Base-by-base conservation (phyloP, 1,284 basidiomycete species). In the Rhodotorula sp. region DNA sequence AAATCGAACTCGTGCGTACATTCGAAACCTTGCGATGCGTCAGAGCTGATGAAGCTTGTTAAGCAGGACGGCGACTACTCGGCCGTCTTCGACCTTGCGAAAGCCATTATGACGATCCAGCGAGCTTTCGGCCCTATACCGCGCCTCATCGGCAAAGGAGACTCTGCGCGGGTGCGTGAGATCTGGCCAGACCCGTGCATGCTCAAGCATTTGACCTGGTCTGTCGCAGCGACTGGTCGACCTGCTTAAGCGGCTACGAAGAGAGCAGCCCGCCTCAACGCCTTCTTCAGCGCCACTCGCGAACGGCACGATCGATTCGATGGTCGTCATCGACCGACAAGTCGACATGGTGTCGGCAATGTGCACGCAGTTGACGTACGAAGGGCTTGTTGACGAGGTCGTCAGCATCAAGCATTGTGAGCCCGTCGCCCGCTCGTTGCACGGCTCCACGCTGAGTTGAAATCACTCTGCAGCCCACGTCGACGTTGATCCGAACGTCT, bases 331-430 rank as follows among this genome's bases (percentile, higher is more conserved):
- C 66, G 96, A 99, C 79, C 87, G 96, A 61, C 86, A 88, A 54
- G 88, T 91, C n/a, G 96, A 99, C 79, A 90, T 97, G 88, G 88
- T 96, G 63, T 97, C 95, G 0, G 94, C 95, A 1, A 84, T 99
- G 64, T 87, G 95, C 57, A 99, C 95, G 1, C 95, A 99, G 78
- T 83, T 99, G 64, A 99, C 96, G 0, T 99, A 98, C 77, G 90
- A 97, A 79, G 96, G 96, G 24, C 87, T 99, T 54, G 85, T 98
- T n/a, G 95, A 99, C 77, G 96, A 99, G 79, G 83, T 93, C 53
- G 83, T 97, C 56, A 92, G 92, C 2, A 89, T 99, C 72, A 89
- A 86, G 80, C 92, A 96, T 76, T 90, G 94, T 91, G 74, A 64
- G 88, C 22, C 24, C 19, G 80, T 11, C 20, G 24, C 36, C 46